phyloP scores from a whole-genome alignment of 1,139 yeast genomes.

The Yamadazyma blattariae region DNA sequence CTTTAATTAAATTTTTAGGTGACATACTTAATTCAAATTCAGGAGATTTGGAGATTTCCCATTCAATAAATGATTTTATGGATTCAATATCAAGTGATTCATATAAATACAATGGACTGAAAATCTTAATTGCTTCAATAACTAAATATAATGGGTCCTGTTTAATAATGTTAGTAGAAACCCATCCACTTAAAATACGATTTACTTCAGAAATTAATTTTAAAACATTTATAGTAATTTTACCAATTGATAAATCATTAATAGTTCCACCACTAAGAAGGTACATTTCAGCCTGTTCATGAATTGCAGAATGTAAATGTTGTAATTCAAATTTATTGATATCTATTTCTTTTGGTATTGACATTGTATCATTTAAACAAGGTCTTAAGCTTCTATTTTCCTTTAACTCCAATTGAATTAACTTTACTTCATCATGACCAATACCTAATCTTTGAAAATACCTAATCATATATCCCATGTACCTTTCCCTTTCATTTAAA shows the following conservation, averaged over 20 bases:
- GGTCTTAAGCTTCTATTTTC: neutral
- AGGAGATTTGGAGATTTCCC: constrained; percentile 10
- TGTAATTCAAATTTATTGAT: neutral
- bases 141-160: constrained; percentile 13
- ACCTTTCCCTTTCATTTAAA: constrained; percentile 14
- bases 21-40: constrained; percentile 14
- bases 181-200: constrained; percentile 4
- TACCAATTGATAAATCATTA: constrained; percentile 18
- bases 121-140: constrained; percentile 15
- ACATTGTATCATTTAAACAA: neutral
- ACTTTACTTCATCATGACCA: constrained; percentile 2
- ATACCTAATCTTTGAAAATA: constrained; percentile 18
- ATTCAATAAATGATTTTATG: constrained; percentile 10
- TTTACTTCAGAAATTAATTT: neutral
- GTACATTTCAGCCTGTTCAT: constrained; percentile 19
- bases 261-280: constrained; percentile 16
- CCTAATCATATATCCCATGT: constrained; percentile 15
- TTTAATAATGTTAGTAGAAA: neutral
- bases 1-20: constrained; percentile 12
- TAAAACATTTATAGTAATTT: constrained; percentile 6
- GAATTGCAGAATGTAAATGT: constrained; percentile 12
- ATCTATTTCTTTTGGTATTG: neutral
- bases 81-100: constrained; percentile 4
- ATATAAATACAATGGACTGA: constrained; percentile 23
- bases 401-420: neutral